phyloP scores from a whole-genome alignment of 2,329 filamentous ascomycete genomes.

The Aspergillus alliaceus region DNA sequence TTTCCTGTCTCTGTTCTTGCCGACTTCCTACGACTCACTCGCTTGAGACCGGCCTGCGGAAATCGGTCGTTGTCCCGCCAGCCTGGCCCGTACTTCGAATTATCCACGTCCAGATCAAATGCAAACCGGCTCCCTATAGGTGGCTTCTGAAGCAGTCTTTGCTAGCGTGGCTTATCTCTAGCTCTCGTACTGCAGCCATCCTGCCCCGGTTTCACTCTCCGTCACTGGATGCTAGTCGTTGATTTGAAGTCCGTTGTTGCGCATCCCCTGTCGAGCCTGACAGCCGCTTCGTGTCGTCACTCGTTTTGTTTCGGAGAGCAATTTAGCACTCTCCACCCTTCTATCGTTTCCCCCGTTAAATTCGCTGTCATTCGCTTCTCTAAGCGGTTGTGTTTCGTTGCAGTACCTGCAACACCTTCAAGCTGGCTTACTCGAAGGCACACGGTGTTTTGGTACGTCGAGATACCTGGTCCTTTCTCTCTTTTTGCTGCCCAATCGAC shows the following conservation, averaged over 20 bases:
- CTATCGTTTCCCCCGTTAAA: slow-evolving; percentile 41
- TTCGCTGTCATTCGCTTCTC: slow-evolving; percentile 50
- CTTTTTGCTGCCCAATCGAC: slow-evolving; percentile 22
- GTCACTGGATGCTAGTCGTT: slow-evolving; percentile 31
- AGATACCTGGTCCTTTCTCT: slow-evolving; percentile 19
- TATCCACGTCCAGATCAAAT: slow-evolving; percentile 15
- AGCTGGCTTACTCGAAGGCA: slow-evolving; percentile 50
- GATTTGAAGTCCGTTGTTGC: slow-evolving; percentile 34
- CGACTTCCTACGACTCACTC: slow-evolving; percentile 11
- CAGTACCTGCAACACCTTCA: slow-evolving; percentile 49
- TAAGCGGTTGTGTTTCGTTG: slow-evolving; percentile 42
- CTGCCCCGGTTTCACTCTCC: slow-evolving; percentile 28
- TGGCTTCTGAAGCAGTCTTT: slow-evolving; percentile 18
- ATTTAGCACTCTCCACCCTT: slow-evolving; percentile 34
- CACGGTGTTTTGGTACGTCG: slow-evolving; percentile 46
- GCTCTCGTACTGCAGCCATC: slow-evolving; percentile 32
- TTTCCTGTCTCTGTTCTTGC: slow-evolving; percentile 21
- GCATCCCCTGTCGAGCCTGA: slow-evolving; percentile 33
- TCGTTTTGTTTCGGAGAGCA: slow-evolving; percentile 47
- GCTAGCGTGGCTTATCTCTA: slow-evolving; percentile 23
- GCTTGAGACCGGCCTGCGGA: slow-evolving; percentile 18
- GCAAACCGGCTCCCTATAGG: slow-evolving; percentile 19
- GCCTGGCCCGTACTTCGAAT: slow-evolving; percentile 8
- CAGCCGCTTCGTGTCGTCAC: slow-evolving; percentile 38
- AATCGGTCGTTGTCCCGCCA: slow-evolving; percentile 12